Evolutionary conservation across 2,329 filamentous ascomycete species (phyloP).

Genomic region (Claviceps fusiformis): DNA sequence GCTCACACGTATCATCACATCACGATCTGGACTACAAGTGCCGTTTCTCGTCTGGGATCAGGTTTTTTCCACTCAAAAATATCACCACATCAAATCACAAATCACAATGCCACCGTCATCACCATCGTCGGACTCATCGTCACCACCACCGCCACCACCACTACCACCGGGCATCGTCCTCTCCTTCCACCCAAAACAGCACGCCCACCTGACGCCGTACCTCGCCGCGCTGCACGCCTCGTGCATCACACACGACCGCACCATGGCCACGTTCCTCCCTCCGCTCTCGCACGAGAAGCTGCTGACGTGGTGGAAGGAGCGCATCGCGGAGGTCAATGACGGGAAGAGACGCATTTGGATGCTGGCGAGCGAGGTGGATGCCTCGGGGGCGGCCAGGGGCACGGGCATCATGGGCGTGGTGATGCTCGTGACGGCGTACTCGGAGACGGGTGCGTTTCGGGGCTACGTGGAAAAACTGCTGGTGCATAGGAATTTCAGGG

Average conservation of each 20-base stretch:
- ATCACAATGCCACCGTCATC: not conserved
- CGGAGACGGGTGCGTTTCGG: conserved; percentile 43
- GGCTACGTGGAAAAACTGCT: conserved; percentile 44
- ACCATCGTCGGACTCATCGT: not conserved
- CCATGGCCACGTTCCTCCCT: conserved; percentile 45
- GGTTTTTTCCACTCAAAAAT: too few relatives aligned
- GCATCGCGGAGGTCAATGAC: conserved; percentile 31
- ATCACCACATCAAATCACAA: too few relatives aligned
- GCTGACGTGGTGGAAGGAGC: conserved; percentile 41
- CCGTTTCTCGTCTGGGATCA: too few relatives aligned
- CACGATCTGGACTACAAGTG: too few relatives aligned
- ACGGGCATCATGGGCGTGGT: conserved; percentile 40
- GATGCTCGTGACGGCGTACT: conserved; percentile 36
- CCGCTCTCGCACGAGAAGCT: conserved; percentile 43
- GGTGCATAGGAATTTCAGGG: conserved; percentile 36
- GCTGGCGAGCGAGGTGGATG: conserved; percentile 26
- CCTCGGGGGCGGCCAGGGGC: conserved; percentile 23
- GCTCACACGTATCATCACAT: too few relatives aligned
- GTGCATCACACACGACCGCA: conserved; percentile 44
- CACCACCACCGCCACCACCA: not conserved
- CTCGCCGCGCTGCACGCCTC: conserved; percentile 44
- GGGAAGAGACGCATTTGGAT: conserved; percentile 39
- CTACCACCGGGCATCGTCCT: conserved; percentile 25
- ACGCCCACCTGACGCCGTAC: conserved; percentile 39
- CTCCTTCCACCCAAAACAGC: conserved; percentile 29